Percentiles rank a stretch among this genome's conserved stretches.
phyloP scores from a whole-genome alignment of 345 rosid species.

The Dipteronia sinensis region DNA sequence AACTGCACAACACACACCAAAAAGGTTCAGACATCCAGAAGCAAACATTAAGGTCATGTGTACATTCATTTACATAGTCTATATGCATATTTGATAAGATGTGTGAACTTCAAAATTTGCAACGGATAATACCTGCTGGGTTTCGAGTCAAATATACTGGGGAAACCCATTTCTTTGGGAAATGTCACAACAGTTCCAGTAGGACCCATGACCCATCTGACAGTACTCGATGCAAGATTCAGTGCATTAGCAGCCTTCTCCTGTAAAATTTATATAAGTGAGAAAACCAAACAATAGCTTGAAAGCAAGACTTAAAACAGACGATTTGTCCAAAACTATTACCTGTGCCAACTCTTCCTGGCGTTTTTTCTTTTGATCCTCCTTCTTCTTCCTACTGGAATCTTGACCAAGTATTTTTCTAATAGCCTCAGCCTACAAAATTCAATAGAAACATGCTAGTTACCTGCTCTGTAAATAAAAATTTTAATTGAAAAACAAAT shows the following conservation, averaged over 20 bases:
- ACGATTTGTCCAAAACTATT: slow-evolving; percentile 16
- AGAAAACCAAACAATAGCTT: slow-evolving; percentile 22
- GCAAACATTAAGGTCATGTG: background rate
- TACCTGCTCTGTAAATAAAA: slow-evolving; percentile 7
- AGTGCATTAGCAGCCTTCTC: slow-evolving; percentile 73
- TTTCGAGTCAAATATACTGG: slow-evolving; percentile 66
- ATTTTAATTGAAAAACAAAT: background rate
- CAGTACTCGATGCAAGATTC: slow-evolving; percentile 44
- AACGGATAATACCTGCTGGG: slow-evolving; percentile 46
- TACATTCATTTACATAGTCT: background rate
- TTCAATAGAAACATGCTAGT: slow-evolving; percentile 14
- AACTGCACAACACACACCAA: slow-evolving; percentile 44
- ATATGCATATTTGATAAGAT: background rate
- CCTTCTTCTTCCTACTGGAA: slow-evolving; percentile 87
- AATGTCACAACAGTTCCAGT: slow-evolving; percentile 77
- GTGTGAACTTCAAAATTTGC: background rate
- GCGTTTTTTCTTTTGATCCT: slow-evolving; percentile 74
- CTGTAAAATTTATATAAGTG: slow-evolving; percentile 33
- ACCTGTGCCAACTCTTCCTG: slow-evolving; percentile 90
- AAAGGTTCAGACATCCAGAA: slow-evolving; percentile 14
- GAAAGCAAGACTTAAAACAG: slow-evolving; percentile 1
- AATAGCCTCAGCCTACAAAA: slow-evolving; percentile 82
- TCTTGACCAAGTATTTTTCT: slow-evolving; percentile 95
- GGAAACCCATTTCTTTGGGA: slow-evolving; percentile 72
- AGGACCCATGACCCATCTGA: slow-evolving; percentile 76